These are phyloP conservation scores for Rhododendron vialii DNA, from an alignment of 148 eudicot species.

Conservation along the genomic window DNA sequence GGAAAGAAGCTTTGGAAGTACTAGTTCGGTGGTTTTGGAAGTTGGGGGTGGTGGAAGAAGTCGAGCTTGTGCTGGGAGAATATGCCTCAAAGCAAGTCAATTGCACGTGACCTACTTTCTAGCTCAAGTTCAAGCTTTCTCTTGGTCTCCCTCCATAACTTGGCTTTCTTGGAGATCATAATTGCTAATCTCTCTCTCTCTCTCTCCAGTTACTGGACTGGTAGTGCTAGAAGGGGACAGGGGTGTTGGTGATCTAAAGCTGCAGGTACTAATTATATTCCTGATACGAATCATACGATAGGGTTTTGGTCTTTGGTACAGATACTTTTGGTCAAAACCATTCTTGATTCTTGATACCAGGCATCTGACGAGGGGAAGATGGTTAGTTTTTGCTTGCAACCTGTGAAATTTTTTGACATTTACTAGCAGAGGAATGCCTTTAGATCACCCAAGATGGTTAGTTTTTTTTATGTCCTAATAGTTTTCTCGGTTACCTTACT, in stretches of 20 bases:
- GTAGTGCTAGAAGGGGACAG: background rate
- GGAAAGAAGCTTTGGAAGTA: slow-evolving; percentile 61
- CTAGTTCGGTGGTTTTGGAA: slow-evolving; percentile 70
- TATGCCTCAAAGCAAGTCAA: slow-evolving; percentile 27
- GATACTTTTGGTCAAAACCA: background rate
- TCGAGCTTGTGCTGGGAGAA: slow-evolving; percentile 59
- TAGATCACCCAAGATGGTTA: background rate
- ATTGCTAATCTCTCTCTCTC: background rate
- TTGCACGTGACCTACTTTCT: background rate
- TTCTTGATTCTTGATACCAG: background rate
- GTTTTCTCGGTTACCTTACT: background rate
- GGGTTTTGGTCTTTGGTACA: background rate
- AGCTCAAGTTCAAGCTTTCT: background rate
- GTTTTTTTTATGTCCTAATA: background rate
- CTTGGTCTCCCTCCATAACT: background rate
- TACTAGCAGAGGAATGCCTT: background rate
- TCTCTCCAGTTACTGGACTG: background rate
- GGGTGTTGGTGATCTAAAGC: background rate
- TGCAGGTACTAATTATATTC: background rate
- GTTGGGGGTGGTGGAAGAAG: slow-evolving; percentile 83
- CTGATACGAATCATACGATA: background rate
- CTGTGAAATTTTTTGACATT: background rate
- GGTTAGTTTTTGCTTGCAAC: background rate
- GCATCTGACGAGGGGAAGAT: background rate
- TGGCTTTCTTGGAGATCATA: background rate